Percentiles rank a stretch among this genome's conserved stretches.
Evolutionary conservation across 371 early-diverging fungal genomes (phyloP).

Genomic region (Rhizopus arrhizus): DNA sequence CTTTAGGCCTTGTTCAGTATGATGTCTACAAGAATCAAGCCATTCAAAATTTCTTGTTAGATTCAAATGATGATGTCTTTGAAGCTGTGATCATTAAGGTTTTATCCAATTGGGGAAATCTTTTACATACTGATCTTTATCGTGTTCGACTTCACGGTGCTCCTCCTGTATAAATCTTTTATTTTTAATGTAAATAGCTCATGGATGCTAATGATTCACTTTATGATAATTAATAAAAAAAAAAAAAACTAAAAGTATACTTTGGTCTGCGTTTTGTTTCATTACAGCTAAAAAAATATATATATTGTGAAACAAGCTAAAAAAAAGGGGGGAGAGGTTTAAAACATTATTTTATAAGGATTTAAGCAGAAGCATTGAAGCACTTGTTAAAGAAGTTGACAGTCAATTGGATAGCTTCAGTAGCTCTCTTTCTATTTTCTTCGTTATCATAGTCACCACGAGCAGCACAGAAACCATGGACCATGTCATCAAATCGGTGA

Average conservation of each 20-base stretch:
- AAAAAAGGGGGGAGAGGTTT: neutral
- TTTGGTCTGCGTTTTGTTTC: neutral
- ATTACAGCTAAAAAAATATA: neutral
- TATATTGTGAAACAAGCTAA: too few species aligned
- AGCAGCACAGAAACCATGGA: slow-evolving; percentile 73
- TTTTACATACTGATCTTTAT: slow-evolving; percentile 77
- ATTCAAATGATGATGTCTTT: slow-evolving; percentile 12
- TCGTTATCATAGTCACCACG: slow-evolving; percentile 64
- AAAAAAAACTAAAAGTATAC: neutral
- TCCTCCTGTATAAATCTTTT: slow-evolving; percentile 10
- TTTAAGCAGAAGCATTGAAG: slow-evolving; percentile 8
- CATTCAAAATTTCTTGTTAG: slow-evolving; percentile 42
- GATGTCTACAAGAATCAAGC: slow-evolving; percentile 26
- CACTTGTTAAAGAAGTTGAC: slow-evolving; percentile 51
- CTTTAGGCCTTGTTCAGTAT: slow-evolving; percentile 19
- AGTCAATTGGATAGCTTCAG: slow-evolving; percentile 56
- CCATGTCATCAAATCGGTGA: slow-evolving; percentile 67
- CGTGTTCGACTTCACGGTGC: slow-evolving; percentile 77
- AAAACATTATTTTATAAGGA: too few species aligned
- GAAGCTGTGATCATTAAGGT: slow-evolving; percentile 54
- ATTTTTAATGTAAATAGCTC: neutral
- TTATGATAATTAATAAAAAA: neutral
- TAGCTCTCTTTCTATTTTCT: slow-evolving; percentile 51
- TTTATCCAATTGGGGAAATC: slow-evolving; percentile 73
- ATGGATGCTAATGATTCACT: neutral